Base-by-base conservation (phyloP, 75 land plant genomes). In the Selaginella moellendorffii region DNA sequence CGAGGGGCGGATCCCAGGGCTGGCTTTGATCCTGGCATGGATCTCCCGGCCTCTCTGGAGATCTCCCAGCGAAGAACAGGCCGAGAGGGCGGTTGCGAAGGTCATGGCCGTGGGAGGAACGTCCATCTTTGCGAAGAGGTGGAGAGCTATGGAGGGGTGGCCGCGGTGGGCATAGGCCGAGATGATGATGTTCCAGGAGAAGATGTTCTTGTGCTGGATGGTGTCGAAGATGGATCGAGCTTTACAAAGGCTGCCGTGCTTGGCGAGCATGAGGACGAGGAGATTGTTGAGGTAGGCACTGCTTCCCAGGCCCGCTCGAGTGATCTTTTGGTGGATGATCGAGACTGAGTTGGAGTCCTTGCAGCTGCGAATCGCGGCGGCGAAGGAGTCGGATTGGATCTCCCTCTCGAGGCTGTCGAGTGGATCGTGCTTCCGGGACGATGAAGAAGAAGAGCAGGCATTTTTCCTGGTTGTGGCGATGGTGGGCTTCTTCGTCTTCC, bases 131-230 rank as follows among this genome's bases (percentile, higher is more conserved):
- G 8, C 9, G 24, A 9, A 56, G 24, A 56, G 59, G 5, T 56
- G n/a, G 24, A 56, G 17, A 2, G 59, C 59, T 56, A 8, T n/a
- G 17, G 8, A 8, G 25, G 24, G 21, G n/a, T 56, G 59, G n/a
- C 59, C 59, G n/a, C 24, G 59, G 5, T 56, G 59, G 9, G 24
- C 2, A 56, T 56, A 56, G 2, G 59, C 21, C 5, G n/a, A 19
- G 9, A 56, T 56, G 17, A 56, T 56, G 19, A 56, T 19, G 59
- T 56, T 56, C 59, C 59, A 56, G 17, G 59, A 8, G 59, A 56
- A 56, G 24, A 25, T 8, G 24, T 56, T 56, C 19, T 24, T 56
- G 59, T 19, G 24, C 23, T 8, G 2, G 9, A 56, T 56, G n/a
- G 8, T 56, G 8, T 56, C 24, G 18, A 56, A 56, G 8, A 56